phyloP scores from a whole-genome alignment of 371 early-diverging fungal genomes.

The Syncephalastrum sp. region DNA sequence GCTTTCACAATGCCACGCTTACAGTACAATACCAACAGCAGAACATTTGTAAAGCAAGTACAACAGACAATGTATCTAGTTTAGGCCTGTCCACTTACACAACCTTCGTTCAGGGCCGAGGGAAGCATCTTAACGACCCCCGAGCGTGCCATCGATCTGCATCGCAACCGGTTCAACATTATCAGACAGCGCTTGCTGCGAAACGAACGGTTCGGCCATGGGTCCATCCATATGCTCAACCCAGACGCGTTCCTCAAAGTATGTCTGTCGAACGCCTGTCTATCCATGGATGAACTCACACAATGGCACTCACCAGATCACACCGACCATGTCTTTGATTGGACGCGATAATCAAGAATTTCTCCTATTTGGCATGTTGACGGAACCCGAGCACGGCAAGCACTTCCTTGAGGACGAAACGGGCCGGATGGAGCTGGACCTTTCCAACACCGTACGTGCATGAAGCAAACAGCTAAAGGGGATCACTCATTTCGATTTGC shows the following conservation, averaged over 20 bases:
- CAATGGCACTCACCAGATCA: conserved; percentile 50
- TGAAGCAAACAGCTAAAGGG: too few species aligned
- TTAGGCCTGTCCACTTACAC: too few species aligned
- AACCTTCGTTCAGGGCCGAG: neutral
- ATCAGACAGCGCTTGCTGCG: conserved; percentile 78
- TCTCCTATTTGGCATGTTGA: conserved; percentile 86
- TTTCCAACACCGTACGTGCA: conserved; percentile 41
- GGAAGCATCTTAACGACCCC: conserved; percentile 18
- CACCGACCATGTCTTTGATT: conserved; percentile 78
- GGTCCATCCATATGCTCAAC: conserved; percentile 48
- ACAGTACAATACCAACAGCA: conserved; percentile 62
- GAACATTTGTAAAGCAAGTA: conserved; percentile 57
- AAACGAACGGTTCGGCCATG: conserved; percentile 76
- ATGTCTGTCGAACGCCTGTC: conserved; percentile 6
- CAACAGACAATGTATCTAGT: neutral
- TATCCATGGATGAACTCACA: neutral
- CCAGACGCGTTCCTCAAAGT: conserved; percentile 37
- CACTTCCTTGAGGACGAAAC: conserved; percentile 85
- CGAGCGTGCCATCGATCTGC: conserved; percentile 60
- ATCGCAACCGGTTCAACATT: conserved; percentile 74
- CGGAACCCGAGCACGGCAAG: conserved; percentile 80
- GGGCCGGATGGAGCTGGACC: conserved; percentile 69
- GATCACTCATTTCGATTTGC: neutral
- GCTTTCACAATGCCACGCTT: conserved; percentile 75
- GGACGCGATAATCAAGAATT: conserved; percentile 74